Evolutionary conservation across 177 flowering plant species (phyloP).

Genomic region (Telopea speciosissima): DNA sequence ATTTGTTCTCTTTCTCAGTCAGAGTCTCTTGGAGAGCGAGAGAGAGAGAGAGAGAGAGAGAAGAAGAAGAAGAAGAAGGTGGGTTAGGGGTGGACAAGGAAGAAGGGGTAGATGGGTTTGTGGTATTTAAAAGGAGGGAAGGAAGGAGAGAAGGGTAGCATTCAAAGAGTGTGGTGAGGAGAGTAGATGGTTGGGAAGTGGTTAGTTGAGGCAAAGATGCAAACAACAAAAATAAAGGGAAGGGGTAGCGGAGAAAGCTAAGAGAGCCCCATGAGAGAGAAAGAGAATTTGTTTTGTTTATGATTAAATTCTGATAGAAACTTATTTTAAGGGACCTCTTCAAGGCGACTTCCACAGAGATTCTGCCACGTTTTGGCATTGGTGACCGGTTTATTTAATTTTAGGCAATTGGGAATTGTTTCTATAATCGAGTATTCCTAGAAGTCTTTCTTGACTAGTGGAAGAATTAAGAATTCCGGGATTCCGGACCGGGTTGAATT

Average conservation of each 20-base stretch:
- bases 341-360: too few relatives aligned
- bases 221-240: neutral
- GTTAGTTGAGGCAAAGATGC: slow-evolving; percentile 18
- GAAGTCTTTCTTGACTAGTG: too few relatives aligned
- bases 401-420: too few relatives aligned
- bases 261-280: too few relatives aligned
- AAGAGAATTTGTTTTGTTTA: neutral
- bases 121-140: slow-evolving; percentile 7
- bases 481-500: too few relatives aligned
- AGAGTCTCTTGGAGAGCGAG: neutral
- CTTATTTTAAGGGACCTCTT: too few relatives aligned
- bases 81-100: neutral
- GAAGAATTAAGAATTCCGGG: too few relatives aligned
- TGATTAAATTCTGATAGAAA: too few relatives aligned
- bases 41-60: slow-evolving; percentile 8
- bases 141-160: slow-evolving; percentile 18
- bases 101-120: slow-evolving; percentile 3
- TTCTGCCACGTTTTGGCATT: too few relatives aligned
- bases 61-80: neutral
- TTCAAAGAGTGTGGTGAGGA: slow-evolving; percentile 37
- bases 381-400: too few relatives aligned
- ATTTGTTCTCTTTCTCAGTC: neutral
- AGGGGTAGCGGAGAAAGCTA: neutral
- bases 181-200: slow-evolving; percentile 25
- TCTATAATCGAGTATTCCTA: too few relatives aligned